phyloP scores from a whole-genome alignment of 1,284 basidiomycete genomes.

The Ceratobasidium sp. region DNA sequence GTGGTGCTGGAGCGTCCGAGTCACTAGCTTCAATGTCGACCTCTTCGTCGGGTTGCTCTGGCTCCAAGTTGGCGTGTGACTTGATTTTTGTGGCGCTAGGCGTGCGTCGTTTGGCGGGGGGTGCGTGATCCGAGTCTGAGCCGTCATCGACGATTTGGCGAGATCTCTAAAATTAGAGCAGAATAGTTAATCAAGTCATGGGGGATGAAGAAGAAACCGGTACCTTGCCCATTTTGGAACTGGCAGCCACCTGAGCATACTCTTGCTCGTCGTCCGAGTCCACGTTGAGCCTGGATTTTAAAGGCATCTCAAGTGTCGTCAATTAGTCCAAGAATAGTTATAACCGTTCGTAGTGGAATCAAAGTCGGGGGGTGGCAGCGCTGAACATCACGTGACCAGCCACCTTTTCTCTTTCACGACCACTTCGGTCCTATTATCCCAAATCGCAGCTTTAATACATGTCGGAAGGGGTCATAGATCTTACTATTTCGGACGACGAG shows the following conservation, averaged over 20 bases:
- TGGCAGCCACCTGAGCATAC: constrained; percentile 25
- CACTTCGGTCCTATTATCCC: constrained; percentile 2
- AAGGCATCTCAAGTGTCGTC: neutral
- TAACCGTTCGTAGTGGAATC: neutral
- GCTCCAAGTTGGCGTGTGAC: neutral
- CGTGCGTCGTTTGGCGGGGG: constrained; percentile 28
- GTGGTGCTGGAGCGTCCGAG: neutral
- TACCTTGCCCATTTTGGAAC: constrained; percentile 40
- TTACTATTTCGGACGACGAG: constrained; percentile 23
- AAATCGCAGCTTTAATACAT: too few species aligned
- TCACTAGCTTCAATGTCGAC: constrained; percentile 26
- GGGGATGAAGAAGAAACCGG: neutral
- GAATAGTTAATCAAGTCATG: neutral
- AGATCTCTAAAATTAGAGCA: constrained; percentile 10
- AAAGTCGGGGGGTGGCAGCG: neutral
- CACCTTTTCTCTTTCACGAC: constrained; percentile 5
- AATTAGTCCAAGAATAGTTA: neutral
- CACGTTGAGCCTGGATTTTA: constrained; percentile 11
- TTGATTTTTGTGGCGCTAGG: constrained; percentile 9
- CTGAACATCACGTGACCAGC: constrained; percentile 27
- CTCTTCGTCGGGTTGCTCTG: neutral
- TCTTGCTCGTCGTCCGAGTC: constrained; percentile 30
- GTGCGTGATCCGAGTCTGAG: constrained; percentile 17
- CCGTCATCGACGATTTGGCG: constrained; percentile 20
- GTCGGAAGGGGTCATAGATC: constrained; percentile 25